phyloP scores from a whole-genome alignment of 192 early-diverging fungal species.

The Rhizoclosmatium sp. region DNA sequence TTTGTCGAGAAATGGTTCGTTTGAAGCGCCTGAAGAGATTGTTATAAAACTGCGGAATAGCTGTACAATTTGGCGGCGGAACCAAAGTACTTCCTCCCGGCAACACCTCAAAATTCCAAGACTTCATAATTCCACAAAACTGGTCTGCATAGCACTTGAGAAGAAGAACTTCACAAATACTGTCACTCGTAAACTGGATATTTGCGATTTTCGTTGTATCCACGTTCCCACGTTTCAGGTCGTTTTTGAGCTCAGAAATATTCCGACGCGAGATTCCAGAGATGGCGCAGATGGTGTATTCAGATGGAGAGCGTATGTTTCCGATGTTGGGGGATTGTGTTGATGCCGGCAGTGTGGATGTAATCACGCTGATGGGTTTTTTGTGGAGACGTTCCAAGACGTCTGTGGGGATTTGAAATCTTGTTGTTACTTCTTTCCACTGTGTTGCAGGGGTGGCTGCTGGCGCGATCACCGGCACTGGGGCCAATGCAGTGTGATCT shows the following conservation, averaged over 20 bases:
- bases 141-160: slow-evolving; percentile 6
- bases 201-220: slow-evolving; percentile 12
- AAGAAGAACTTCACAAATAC: not conserved
- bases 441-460: not conserved
- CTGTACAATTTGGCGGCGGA: not conserved
- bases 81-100: not conserved
- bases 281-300: not conserved
- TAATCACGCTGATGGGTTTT: not conserved
- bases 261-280: slow-evolving; percentile 1
- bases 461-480: not conserved
- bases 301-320: not conserved
- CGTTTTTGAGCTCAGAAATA: slow-evolving; percentile 5
- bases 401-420: not conserved
- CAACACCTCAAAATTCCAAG: not conserved
- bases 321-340: not conserved
- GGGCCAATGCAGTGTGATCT: not conserved
- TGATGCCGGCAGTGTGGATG: not conserved
- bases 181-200: slow-evolving; percentile 2
- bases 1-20: slow-evolving; percentile 7
- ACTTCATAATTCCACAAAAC: not conserved
- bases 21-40: not conserved
- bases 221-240: not conserved
- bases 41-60: not conserved
- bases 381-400: slow-evolving; percentile 3
- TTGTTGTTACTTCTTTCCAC: not conserved